Evolutionary conservation across 306 rosid species (phyloP), one percentile per base, ranked within the genome.

Genomic region (Fragaria vesca): DNA sequence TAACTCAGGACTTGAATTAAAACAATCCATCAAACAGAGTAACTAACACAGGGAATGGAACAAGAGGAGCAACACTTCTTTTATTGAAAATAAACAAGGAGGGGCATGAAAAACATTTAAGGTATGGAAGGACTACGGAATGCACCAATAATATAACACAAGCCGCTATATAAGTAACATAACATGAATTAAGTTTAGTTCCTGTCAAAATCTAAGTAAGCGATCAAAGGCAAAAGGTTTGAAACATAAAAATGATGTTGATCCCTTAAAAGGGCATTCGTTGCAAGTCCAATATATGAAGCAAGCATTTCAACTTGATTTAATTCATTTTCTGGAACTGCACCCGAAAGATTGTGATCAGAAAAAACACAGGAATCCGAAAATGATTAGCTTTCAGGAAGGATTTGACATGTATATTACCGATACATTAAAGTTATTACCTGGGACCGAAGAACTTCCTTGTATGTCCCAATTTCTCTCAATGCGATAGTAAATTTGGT

Each of bases 381-480:
- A 72, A 51, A 4, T 26, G 51, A 24, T 60, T 69, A 69, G 52
- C 11, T 47, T 17, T 17, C 20, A 76, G 40, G 60, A 75, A 69
- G 51, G 26, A 58, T 30, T 21, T 32, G 16, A 51, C 38, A 40
- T 54, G 46, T 42, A 38, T 13, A 30, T 9, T 5, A 40, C 28
- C 43, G 43, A 52, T 8, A 58, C 30, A 67, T 12, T 73, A 68
- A 82, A 26, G 11, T 32, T 32, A 28, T 78, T 80, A 96, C 99
- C 99, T 96, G 98, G 73, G 99, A 96, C 16, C 99, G 97, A 81
- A 96, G 98, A 63, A 96, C 99, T 86, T 96, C 99, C 87, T 96
- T 96, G 90, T 96, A 96, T 65, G 99, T 96, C 80, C 99, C 99
- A 42, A 96, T 96, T 90, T 96, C 99, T 88, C 99, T 90, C 74